Evolutionary conservation across 2,329 filamentous ascomycete genomes (phyloP).

Genomic region (Polychaeton citri): DNA sequence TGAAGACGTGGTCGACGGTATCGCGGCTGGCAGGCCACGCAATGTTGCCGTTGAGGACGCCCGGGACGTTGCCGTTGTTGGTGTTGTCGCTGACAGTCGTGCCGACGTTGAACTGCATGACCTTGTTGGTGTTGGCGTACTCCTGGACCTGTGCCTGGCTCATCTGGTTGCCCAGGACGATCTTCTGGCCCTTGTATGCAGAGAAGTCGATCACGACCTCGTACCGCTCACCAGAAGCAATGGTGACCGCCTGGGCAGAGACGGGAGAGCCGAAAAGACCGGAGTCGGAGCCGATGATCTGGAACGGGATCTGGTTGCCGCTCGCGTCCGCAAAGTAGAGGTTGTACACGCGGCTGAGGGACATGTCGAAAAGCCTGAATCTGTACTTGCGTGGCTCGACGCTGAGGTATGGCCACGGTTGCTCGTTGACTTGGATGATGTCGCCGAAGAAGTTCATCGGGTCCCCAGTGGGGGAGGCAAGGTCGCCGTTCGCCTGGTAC

Average conservation of each 20-base stretch:
- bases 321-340: conserved; percentile 33
- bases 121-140: conserved; percentile 38
- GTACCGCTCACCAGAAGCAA: conserved; percentile 45
- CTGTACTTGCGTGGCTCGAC: conserved; percentile 49
- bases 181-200: conserved; percentile 33
- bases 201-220: conserved; percentile 46
- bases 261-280: conserved; percentile 38
- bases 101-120: conserved; percentile 41
- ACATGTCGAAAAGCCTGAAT: conserved; percentile 40
- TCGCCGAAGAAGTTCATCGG: conserved; percentile 41
- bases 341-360: conserved; percentile 35
- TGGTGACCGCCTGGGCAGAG: conserved; percentile 26
- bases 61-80: conserved; percentile 27
- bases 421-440: conserved; percentile 44
- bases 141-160: conserved; percentile 28
- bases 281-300: conserved; percentile 41
- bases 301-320: conserved; percentile 31
- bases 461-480: conserved; percentile 34
- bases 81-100: conserved; percentile 24
- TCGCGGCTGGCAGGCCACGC: conserved; percentile 21
- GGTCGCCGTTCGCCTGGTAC: conserved; percentile 38
- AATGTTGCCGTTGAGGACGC: conserved; percentile 17
- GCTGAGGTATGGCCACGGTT: conserved; percentile 46
- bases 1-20: conserved; percentile 32
- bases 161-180: conserved; percentile 15